Evolutionary conservation across 257 asterid genomes (phyloP).

Genomic region (Rehmannia glutinosa): DNA sequence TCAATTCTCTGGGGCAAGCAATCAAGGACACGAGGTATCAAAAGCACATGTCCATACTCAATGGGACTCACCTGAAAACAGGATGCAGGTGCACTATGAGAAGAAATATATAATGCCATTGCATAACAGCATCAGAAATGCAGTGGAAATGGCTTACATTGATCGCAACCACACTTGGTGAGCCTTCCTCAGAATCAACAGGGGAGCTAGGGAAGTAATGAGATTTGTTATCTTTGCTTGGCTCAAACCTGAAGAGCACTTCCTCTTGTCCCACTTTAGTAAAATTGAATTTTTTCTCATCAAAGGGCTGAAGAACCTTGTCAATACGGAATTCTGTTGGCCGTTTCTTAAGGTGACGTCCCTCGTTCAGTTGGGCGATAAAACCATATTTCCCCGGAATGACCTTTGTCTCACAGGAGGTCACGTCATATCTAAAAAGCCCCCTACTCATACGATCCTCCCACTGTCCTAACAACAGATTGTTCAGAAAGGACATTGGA

Average conservation of each 20-base stretch:
- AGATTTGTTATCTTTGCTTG: constrained; percentile 30
- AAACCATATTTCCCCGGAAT: constrained; percentile 60
- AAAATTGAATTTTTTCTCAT: constrained; percentile 62
- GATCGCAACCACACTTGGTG: constrained; percentile 59
- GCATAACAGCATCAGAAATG: neutral
- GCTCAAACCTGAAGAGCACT: constrained; percentile 68
- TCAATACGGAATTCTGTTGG: constrained; percentile 68
- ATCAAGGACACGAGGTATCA: constrained; percentile 68
- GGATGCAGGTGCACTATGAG: neutral
- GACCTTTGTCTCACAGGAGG: constrained; percentile 62
- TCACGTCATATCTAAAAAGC: constrained; percentile 69
- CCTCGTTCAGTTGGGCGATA: constrained; percentile 82
- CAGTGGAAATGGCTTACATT: constrained; percentile 44
- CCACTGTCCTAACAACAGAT: constrained; percentile 60
- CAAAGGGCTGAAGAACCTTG: constrained; percentile 79
- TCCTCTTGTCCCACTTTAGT: constrained; percentile 73
- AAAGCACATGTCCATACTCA: constrained; percentile 80
- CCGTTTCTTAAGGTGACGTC: constrained; percentile 75
- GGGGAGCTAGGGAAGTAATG: constrained; percentile 30
- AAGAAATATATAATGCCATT: neutral
- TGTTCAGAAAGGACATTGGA: constrained; percentile 39
- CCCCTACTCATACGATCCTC: constrained; percentile 63
- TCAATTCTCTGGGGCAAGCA: constrained; percentile 86
- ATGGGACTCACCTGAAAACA: constrained; percentile 75
- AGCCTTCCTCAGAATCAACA: constrained; percentile 24